phyloP scores from a whole-genome alignment of 176 grass and related monocot genomes.

The Hordeum marinum region DNA sequence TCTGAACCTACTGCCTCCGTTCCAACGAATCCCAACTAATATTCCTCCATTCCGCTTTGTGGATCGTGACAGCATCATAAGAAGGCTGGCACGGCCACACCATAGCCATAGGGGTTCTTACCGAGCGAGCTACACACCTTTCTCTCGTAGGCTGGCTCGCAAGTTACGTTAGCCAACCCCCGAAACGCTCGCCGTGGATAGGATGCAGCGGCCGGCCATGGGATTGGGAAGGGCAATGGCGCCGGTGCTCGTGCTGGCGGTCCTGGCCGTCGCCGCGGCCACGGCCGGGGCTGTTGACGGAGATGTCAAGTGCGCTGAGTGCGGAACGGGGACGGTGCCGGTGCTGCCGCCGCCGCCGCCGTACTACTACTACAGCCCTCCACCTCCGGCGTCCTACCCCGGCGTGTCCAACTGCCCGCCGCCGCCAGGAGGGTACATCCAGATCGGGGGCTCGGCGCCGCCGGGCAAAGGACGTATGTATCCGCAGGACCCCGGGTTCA shows the following conservation, averaged over 20 bases:
- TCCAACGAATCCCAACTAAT: conserved; percentile 33
- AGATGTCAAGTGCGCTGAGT: conserved; percentile 43
- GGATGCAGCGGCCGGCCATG: background rate
- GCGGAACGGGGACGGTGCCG: background rate
- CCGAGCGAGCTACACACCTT: background rate
- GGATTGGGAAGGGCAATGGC: background rate
- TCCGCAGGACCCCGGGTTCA: conserved; percentile 49
- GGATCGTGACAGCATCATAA: conserved; percentile 21
- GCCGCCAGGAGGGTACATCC: conserved; percentile 35
- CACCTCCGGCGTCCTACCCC: conserved; percentile 41
- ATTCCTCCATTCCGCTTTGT: background rate
- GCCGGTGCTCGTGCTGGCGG: background rate
- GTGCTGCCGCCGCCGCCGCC: conserved; percentile 35
- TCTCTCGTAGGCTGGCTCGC: background rate
- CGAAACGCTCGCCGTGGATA: background rate
- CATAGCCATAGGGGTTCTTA: background rate
- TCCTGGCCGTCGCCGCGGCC: background rate
- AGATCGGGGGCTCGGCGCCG: conserved; percentile 30
- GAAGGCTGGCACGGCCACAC: background rate
- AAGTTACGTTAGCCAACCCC: background rate
- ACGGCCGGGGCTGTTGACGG: background rate
- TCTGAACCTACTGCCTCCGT: background rate
- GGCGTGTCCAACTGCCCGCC: conserved; percentile 26
- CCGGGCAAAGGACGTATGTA: conserved; percentile 36
- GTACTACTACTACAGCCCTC: conserved; percentile 58